Conservation (phyloP, 192 early-diverging fungal genomes). For the Linnemannia exigua region DNA sequence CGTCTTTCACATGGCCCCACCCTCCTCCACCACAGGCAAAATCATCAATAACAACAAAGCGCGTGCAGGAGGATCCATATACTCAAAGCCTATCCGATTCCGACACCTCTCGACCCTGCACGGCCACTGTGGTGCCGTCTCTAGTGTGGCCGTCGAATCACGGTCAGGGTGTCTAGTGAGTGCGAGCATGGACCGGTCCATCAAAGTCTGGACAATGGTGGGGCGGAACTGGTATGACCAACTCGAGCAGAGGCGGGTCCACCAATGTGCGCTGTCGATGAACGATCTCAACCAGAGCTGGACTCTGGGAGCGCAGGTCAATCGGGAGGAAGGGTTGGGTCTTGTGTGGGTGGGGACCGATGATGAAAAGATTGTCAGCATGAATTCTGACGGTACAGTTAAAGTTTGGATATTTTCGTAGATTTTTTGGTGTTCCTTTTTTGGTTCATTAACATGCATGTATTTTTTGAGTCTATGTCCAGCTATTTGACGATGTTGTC, state of each 20-base stretch:
- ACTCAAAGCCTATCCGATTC: conserved; percentile 9
- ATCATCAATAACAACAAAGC: no score
- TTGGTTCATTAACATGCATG: not conserved
- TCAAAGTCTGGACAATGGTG: conserved; percentile 46
- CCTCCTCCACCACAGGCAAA: not conserved
- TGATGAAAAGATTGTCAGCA: conserved; percentile 54
- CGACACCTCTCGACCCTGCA: conserved; percentile 46
- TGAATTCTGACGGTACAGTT: conserved; percentile 49
- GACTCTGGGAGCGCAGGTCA: conserved; percentile 40
- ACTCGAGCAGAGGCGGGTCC: conserved; percentile 15
- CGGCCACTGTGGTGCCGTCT: conserved; percentile 52
- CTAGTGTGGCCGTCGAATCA: conserved; percentile 45
- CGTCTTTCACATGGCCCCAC: conserved; percentile 42
- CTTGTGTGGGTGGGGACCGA: conserved; percentile 44
- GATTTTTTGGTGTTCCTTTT: not conserved
- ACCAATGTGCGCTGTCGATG: conserved; percentile 42
- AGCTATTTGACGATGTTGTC: not conserved
- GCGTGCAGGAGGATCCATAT: not conserved
- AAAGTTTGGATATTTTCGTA: conserved; percentile 54
- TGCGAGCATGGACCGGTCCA: conserved; percentile 52
- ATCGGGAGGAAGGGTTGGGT: conserved; percentile 42
- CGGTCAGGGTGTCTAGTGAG: conserved; percentile 42
- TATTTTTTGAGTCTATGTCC: not conserved
- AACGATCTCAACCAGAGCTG: conserved; percentile 52
- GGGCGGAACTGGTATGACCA: not conserved